These are phyloP conservation scores for Coelastrella sp. DNA, from an alignment of 139 green algal genomes.

Conservation along the genomic window DNA sequence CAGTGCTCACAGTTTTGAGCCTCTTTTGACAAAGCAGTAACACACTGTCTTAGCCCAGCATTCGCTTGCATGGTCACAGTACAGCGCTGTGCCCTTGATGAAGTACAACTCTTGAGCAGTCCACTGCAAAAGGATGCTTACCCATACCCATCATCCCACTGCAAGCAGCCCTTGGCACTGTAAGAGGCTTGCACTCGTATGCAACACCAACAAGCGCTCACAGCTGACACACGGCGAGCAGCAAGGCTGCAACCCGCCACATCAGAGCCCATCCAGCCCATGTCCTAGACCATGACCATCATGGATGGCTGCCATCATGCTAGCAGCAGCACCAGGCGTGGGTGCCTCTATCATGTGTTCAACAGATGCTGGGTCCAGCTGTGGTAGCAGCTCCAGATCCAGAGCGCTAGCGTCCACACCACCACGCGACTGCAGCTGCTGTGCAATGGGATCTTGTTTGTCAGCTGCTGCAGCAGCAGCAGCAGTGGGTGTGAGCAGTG, in stretches of 20 bases:
- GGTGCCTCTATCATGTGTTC: conserved; percentile 39
- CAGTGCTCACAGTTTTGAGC: too few relatives aligned
- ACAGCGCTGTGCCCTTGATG: too few relatives aligned
- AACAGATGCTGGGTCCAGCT: conserved; percentile 27
- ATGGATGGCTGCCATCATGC: background rate
- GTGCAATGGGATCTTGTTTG: conserved; percentile 34
- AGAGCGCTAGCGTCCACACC: conserved; percentile 29
- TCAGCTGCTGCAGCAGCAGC: conserved; percentile 24
- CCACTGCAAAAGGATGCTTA: too few relatives aligned
- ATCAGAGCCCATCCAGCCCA: background rate
- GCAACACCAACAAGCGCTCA: too few relatives aligned
- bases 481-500: background rate
- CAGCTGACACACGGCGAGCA: too few relatives aligned
- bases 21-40: too few relatives aligned
- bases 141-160: too few relatives aligned
- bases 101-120: too few relatives aligned
- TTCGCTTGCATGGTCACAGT: too few relatives aligned
- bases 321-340: conserved; percentile 7
- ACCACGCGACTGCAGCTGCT: conserved; percentile 37
- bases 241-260: background rate
- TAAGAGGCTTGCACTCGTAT: too few relatives aligned
- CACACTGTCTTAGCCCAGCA: too few relatives aligned
- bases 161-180: too few relatives aligned
- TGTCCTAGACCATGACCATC: background rate
- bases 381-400: conserved; percentile 20